A percentile compares a stretch with the other conserved stretches of the same genome.
phyloP scores from a whole-genome alignment of 352 stramenopile genomes.

The Phytophthora podocarpi region DNA sequence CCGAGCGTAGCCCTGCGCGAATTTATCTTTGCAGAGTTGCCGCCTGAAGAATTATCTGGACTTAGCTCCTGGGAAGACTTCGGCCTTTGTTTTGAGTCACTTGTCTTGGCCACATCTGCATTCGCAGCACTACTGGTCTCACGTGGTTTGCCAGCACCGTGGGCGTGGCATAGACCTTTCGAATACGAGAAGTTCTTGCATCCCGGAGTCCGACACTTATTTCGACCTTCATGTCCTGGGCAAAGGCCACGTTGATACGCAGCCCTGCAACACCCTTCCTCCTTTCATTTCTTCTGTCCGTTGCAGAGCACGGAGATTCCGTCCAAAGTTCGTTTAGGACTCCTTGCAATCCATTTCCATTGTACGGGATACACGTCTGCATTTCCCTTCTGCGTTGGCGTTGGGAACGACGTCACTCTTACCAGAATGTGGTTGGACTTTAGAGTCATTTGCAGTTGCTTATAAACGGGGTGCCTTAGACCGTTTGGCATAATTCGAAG shows the following conservation, averaged over 20 bases:
- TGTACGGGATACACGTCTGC: neutral
- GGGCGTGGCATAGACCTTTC: neutral
- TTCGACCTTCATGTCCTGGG: constrained; percentile 2
- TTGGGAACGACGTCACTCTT: neutral
- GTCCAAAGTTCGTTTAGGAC: neutral
- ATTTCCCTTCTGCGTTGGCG: neutral
- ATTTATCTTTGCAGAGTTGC: neutral
- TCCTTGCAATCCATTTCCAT: neutral
- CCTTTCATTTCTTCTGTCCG: constrained; percentile 11
- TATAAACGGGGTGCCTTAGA: neutral
- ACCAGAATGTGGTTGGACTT: neutral
- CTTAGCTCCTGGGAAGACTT: neutral
- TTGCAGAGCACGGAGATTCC: constrained; percentile 16
- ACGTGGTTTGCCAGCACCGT: neutral
- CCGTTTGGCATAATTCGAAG: neutral
- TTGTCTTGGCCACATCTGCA: neutral
- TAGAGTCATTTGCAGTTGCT: neutral
- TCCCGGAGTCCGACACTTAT: neutral
- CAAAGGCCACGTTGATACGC: constrained; percentile 6
- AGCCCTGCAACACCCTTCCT: constrained; percentile 10
- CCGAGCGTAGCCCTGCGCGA: neutral
- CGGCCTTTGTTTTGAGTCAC: neutral
- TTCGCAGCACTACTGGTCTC: neutral
- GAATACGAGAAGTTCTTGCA: constrained; percentile 9
- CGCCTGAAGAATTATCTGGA: constrained; percentile 1